Base-by-base conservation (phyloP, 306 rosid genomes). In the Castanopsis chinensis region DNA sequence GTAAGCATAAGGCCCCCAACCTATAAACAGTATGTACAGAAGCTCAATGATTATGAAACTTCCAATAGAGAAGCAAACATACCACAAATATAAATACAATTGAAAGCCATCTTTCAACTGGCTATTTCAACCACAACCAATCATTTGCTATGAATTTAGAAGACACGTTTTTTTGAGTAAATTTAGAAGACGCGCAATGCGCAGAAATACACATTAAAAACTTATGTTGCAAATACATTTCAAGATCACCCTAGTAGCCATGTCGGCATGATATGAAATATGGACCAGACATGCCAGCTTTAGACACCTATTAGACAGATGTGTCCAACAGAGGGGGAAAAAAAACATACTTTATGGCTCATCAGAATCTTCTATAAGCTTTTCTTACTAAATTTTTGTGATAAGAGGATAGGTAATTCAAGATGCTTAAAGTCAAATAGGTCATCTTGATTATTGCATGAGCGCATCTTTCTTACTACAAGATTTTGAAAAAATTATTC, bases 1-100 rank as follows among this genome's bases (percentile, higher is more conserved):
- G 84, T 89, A 92, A 30, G 98, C 96, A 78, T 94, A 92, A 21
- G 98, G 97, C 37, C 97, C 98, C 97, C 97, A 91, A 2, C 98
- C 97, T 94, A 88, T 80, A 86, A 25, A 77, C 54, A 78, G 71
- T 12, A 25, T 20, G 58, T 77, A 17, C 59, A 74, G 18, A 86
- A 32, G 49, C 69, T 82, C 78, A 74, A 43, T 54, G 23, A 15
- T 28, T 61, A 57, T 23, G 33, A 45, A 74, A 58, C 43, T 23
- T 19, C 11, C 35, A n/a, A 73, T 63, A 15, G 8, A 15, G 45
- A 43, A 68, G 71, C 11, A 79, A 45, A 32, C 63, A 30, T 76
- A 8, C 76, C 41, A 51, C 25, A 60, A 43, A 43, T 11, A 55
- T 41, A 74, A 32, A 71, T 41, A 27, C 49, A 51, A 23, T 28